Conservation (phyloP, 2,329 filamentous ascomycete genomes). For the Dactylellina drechsleri region DNA sequence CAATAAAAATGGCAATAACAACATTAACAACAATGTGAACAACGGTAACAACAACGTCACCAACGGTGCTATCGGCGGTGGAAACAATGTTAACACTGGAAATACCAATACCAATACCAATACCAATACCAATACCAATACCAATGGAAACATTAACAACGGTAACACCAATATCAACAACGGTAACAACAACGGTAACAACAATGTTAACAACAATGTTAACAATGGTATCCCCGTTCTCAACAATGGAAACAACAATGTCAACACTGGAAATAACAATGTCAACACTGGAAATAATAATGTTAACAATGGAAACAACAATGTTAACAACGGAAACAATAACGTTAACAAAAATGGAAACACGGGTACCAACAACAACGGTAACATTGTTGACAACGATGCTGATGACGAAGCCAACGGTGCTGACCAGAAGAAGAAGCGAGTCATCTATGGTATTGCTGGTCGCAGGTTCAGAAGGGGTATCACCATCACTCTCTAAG, state of each 20-base stretch:
- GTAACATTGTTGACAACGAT: background rate
- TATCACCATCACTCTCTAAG: constrained; percentile 10
- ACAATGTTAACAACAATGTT: constrained; percentile 70
- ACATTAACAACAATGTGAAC: no score
- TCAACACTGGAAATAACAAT: background rate
- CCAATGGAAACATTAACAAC: constrained; percentile 68
- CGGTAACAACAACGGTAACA: constrained; percentile 70
- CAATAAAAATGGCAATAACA: no score
- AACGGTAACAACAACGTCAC: no score
- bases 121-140: background rate
- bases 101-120: no score
- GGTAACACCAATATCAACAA: constrained; percentile 70
- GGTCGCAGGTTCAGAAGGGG: constrained; percentile 20
- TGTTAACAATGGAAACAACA: no score
- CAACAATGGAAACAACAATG: constrained; percentile 59
- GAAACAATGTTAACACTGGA: no score
- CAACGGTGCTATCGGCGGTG: no score
- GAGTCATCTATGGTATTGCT: constrained; percentile 10
- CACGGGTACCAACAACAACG: background rate
- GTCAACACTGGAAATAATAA: background rate
- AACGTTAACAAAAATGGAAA: background rate
- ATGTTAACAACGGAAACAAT: background rate
- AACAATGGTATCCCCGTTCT: constrained; percentile 72
- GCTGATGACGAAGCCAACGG: no score
- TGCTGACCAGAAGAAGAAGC: no score